Conservation (phyloP, 768 basidiomycete species). For the Trametes gibbosa region DNA sequence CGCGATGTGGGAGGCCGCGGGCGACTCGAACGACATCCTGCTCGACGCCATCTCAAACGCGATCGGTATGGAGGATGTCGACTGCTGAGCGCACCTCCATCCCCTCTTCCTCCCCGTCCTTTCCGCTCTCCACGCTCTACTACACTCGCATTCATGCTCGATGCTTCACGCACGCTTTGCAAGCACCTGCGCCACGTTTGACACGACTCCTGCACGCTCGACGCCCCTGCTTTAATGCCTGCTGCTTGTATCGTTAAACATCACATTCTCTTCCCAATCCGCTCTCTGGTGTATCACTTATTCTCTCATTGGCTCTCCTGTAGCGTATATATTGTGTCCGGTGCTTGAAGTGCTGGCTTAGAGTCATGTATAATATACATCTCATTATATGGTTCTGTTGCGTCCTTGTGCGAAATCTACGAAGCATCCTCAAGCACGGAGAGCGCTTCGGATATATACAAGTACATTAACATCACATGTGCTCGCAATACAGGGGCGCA, state of each 20-base stretch:
- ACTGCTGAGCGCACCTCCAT: constrained; percentile 15
- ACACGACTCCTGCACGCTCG: constrained; percentile 13
- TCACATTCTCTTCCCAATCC: not conserved
- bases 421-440: too few species aligned
- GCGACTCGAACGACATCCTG: constrained; percentile 46
- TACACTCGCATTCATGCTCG: not conserved
- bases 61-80: constrained; percentile 22
- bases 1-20: constrained; percentile 45
- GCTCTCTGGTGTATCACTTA: constrained; percentile 9
- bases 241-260: constrained; percentile 13
- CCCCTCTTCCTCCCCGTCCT: not conserved
- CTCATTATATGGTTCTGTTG: not conserved
- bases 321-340: constrained; percentile 15
- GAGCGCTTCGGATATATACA: too few species aligned
- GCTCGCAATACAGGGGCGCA: too few species aligned
- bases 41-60: constrained; percentile 50
- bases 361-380: constrained; percentile 12
- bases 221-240: constrained; percentile 16
- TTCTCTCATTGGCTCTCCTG: constrained; percentile 5
- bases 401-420: not conserved
- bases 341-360: constrained; percentile 17
- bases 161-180: constrained; percentile 10
- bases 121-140: not conserved
- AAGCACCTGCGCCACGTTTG: constrained; percentile 9
- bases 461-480: too few species aligned